phyloP scores from a whole-genome alignment of 1,284 basidiomycete genomes.

The Phlebopus sp. region DNA sequence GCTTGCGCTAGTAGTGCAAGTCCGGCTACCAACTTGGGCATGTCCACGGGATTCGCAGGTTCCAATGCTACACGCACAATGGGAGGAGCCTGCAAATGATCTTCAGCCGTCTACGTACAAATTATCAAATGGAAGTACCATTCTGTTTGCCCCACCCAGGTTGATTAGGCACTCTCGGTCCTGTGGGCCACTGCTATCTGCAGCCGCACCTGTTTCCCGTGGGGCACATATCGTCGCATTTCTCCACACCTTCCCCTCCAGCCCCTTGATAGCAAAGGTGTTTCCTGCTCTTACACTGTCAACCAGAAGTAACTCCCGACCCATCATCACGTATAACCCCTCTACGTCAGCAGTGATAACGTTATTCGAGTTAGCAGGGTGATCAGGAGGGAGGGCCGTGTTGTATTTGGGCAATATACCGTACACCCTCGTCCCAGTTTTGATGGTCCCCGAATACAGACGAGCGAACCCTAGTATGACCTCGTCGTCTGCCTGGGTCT shows the following conservation, averaged over 20 bases:
- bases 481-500: constrained; percentile 44
- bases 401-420: constrained; percentile 92
- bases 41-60: constrained; percentile 85
- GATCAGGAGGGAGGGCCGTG: constrained; percentile 57
- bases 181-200: constrained; percentile 34
- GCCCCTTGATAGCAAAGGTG: constrained; percentile 89
- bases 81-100: constrained; percentile 61
- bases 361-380: constrained; percentile 73
- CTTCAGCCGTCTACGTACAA: constrained; percentile 9
- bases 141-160: constrained; percentile 73
- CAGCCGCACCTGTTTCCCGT: constrained; percentile 40
- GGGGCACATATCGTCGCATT: constrained; percentile 89
- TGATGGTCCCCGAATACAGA: constrained; percentile 87
- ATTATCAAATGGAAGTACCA: constrained; percentile 45
- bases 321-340: constrained; percentile 97
- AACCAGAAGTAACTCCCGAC: constrained; percentile 85
- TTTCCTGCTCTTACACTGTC: constrained; percentile 90
- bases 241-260: constrained; percentile 89
- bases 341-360: constrained; percentile 64
- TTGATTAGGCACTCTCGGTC: constrained; percentile 70
- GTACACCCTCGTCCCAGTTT: constrained; percentile 62
- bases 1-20: constrained; percentile 90
- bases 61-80: constrained; percentile 97
- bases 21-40: constrained; percentile 88
- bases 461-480: constrained; percentile 89